Conservation (phyloP, 1,284 basidiomycete genomes). For the Malassezia obtusa region DNA sequence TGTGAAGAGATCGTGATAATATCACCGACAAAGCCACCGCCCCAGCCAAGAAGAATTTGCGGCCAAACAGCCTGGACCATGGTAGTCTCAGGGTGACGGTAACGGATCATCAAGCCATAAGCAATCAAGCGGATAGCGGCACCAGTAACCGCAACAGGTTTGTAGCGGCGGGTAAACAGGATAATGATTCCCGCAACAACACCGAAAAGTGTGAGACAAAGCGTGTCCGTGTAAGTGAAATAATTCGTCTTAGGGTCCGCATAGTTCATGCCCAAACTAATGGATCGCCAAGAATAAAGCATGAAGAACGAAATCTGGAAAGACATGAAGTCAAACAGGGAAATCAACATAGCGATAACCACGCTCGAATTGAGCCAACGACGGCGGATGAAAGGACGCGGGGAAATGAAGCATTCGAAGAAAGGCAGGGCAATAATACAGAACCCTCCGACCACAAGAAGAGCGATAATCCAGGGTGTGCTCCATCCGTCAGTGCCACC, state of each 20-base stretch:
- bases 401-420: constrained; percentile 29
- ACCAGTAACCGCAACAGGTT: constrained; percentile 33
- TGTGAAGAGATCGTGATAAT: constrained; percentile 40
- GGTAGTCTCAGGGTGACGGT: constrained; percentile 26
- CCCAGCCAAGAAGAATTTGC: constrained; percentile 43
- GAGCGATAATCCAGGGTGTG: constrained; percentile 39
- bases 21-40: constrained; percentile 42
- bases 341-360: constrained; percentile 33
- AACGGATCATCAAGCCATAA: constrained; percentile 44
- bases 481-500: constrained; percentile 26
- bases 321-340: constrained; percentile 44
- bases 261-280: neutral
- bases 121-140: constrained; percentile 36
- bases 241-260: constrained; percentile 20
- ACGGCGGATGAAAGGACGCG: constrained; percentile 35
- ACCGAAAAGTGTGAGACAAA: constrained; percentile 41
- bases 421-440: constrained; percentile 25
- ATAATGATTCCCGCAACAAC: constrained; percentile 36
- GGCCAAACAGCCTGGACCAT: constrained; percentile 40
- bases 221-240: constrained; percentile 37
- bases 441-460: constrained; percentile 36
- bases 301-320: constrained; percentile 31
- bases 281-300: constrained; percentile 1
- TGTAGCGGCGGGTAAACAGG: constrained; percentile 39
- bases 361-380: constrained; percentile 43